Conservation (phyloP, 371 early-diverging fungal species). For the Saksenaea vasiformis region DNA sequence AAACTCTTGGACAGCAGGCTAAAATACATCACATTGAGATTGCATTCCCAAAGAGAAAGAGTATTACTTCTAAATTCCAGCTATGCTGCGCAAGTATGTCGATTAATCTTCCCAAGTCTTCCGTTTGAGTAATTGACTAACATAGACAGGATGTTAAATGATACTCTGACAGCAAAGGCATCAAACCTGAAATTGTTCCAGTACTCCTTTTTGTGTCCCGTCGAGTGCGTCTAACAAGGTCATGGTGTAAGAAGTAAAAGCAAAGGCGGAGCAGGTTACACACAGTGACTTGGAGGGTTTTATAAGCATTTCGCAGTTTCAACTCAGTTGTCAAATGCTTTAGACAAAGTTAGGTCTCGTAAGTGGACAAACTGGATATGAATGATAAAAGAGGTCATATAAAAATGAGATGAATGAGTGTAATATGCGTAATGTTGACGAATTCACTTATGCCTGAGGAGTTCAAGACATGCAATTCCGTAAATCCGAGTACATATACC, state of each 20-base stretch:
- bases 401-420: too few species aligned
- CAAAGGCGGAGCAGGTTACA: background rate
- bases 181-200: constrained; percentile 22
- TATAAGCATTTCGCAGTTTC: background rate
- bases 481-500: too few species aligned
- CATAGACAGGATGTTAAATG: background rate
- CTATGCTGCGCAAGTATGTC: constrained; percentile 29
- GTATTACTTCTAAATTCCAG: constrained; percentile 45
- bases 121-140: constrained; percentile 44
- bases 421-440: too few species aligned
- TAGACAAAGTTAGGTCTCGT: too few species aligned
- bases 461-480: too few species aligned
- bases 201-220: constrained; percentile 12
- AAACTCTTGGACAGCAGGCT: background rate
- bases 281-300: background rate
- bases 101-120: constrained; percentile 36
- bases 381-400: too few species aligned
- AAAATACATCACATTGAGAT: background rate
- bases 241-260: constrained; percentile 6
- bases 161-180: background rate
- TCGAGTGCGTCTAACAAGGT: constrained; percentile 9
- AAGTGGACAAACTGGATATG: too few species aligned
- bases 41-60: background rate
- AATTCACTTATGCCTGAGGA: too few species aligned
- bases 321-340: background rate